phyloP scores from a whole-genome alignment of 352 stramenopile genomes.

The Saprolegnia parasitica region DNA sequence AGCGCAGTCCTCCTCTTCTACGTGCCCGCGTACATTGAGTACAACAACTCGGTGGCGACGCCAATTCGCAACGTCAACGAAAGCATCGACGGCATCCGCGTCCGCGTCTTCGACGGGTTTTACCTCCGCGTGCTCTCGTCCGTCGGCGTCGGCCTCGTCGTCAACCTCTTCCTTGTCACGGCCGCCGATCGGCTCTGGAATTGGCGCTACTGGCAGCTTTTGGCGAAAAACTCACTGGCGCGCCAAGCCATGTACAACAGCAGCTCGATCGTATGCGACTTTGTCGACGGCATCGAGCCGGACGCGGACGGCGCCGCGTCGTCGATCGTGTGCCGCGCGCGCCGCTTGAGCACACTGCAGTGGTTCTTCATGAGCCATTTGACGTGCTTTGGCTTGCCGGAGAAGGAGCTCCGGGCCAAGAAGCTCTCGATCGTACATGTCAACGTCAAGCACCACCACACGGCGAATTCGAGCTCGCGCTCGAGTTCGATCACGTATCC shows the following conservation, averaged over 20 bases:
- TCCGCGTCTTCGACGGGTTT: slow-evolving; percentile 10
- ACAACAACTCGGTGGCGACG: background rate
- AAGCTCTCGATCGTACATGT: slow-evolving; percentile 2
- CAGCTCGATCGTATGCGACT: slow-evolving; percentile 26
- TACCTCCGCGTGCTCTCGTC: slow-evolving; percentile 4
- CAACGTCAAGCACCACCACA: background rate
- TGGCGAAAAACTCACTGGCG: slow-evolving; percentile 12
- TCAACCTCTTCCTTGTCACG: slow-evolving; percentile 14
- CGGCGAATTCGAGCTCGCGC: background rate
- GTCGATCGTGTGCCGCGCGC: background rate
- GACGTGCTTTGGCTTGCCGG: slow-evolving; percentile 23
- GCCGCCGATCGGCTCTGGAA: slow-evolving; percentile 11
- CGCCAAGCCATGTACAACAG: slow-evolving; percentile 28
- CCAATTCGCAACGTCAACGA: background rate
- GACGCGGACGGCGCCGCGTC: background rate
- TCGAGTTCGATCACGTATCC: slow-evolving; percentile 1
- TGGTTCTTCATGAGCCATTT: slow-evolving; percentile 28
- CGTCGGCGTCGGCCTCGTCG: background rate
- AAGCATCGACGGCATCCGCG: slow-evolving; percentile 13
- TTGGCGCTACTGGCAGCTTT: background rate
- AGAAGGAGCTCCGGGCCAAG: slow-evolving; percentile 13
- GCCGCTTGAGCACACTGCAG: slow-evolving; percentile 22
- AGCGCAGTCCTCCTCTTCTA: slow-evolving; percentile 13
- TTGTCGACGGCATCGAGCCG: background rate
- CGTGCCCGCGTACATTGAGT: background rate